Evolutionary conservation across 495 filamentous ascomycete genomes (phyloP).

Genomic region (Beverwykella pulmonaria): DNA sequence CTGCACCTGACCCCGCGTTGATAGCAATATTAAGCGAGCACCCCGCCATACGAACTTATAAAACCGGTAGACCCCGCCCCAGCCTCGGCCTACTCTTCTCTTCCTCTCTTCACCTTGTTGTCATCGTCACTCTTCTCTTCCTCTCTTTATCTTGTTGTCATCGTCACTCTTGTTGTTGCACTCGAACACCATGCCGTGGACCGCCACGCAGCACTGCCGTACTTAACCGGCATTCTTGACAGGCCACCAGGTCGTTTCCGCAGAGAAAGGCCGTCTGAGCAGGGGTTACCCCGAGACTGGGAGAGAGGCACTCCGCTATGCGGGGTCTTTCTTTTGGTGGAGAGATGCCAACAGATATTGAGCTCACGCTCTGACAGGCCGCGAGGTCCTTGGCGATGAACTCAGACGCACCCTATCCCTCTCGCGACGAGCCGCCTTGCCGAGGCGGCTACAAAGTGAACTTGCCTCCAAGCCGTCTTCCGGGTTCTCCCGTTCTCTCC

Average conservation of each 20-base stretch:
- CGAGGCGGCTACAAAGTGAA: too few species aligned
- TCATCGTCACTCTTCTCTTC: not conserved
- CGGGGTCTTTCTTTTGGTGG: not conserved
- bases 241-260: not conserved
- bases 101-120: not conserved
- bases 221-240: not conserved
- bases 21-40: not conserved
- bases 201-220: not conserved
- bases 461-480: too few species aligned
- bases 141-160: not conserved
- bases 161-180: not conserved
- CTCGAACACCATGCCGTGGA: not conserved
- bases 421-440: not conserved
- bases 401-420: not conserved
- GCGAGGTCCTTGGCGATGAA: not conserved
- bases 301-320: not conserved
- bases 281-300: conserved; percentile 1
- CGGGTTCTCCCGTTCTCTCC: not conserved
- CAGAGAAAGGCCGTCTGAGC: conserved; percentile 5
- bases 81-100: not conserved
- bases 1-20: not conserved
- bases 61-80: not conserved
- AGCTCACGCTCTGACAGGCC: not conserved
- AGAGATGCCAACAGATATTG: not conserved
- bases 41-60: not conserved